A percentile compares a stretch with the other conserved stretches of the same genome.
These are phyloP conservation scores for Schwanniomyces occidentalis DNA, from an alignment of 805 yeast genomes.

Conservation along the genomic window DNA sequence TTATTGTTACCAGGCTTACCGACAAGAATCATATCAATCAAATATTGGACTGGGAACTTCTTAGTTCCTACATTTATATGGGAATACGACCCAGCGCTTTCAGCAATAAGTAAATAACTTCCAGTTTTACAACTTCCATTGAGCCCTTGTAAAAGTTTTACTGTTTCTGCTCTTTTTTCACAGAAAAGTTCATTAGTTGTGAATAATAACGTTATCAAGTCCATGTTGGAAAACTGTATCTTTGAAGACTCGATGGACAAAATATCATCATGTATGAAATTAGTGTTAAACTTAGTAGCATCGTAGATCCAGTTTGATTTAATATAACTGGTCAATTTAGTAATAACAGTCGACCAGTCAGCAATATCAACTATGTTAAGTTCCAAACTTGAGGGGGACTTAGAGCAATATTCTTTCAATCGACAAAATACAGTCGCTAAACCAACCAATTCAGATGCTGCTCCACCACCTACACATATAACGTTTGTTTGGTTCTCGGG, in stretches of 20 bases:
- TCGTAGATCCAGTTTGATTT: constrained; percentile 54
- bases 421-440: constrained; percentile 57
- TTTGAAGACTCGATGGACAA: constrained; percentile 15
- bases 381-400: constrained; percentile 33
- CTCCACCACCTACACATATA: constrained; percentile 84
- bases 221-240: constrained; percentile 16
- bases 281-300: constrained; percentile 24
- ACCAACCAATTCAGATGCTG: constrained; percentile 77
- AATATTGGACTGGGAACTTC: constrained; percentile 78
- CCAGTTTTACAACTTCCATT: constrained; percentile 54
- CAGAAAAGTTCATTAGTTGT: constrained; percentile 86
- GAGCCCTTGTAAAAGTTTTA: constrained; percentile 57
- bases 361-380: constrained; percentile 73
- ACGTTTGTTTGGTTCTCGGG: constrained; percentile 37
- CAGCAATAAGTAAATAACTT: constrained; percentile 65
- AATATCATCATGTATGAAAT: constrained; percentile 33
- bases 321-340: constrained; percentile 44
- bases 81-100: constrained; percentile 89
- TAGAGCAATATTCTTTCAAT: constrained; percentile 34
- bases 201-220: constrained; percentile 71
- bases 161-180: constrained; percentile 61
- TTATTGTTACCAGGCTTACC: constrained; percentile 43
- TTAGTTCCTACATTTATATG: constrained; percentile 75
- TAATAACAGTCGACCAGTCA: constrained; percentile 64
- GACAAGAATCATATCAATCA: constrained; percentile 69